A percentile compares a stretch with the other conserved stretches of the same genome.
Evolutionary conservation across 2,329 filamentous ascomycete species (phyloP).

Genomic region (Venturiaceae sp.): DNA sequence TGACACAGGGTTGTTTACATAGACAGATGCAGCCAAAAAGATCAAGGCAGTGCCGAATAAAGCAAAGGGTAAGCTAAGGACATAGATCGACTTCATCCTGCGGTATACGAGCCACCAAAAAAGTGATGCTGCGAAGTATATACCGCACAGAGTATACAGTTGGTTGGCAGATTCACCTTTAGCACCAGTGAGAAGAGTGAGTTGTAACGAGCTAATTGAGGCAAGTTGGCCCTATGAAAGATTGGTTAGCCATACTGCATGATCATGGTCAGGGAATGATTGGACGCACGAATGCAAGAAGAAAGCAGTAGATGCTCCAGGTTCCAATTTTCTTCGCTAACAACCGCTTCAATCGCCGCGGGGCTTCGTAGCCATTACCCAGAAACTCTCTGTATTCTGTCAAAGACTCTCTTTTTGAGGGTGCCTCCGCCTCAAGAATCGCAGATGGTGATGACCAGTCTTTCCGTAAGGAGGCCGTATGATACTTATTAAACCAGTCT

Average conservation of each 20-base stretch:
- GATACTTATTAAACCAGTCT: constrained; percentile 2
- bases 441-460: constrained; percentile 37
- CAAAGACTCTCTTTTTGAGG: neutral
- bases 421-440: no score
- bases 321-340: constrained; percentile 42
- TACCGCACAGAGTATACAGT: constrained; percentile 50
- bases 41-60: constrained; percentile 55
- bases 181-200: constrained; percentile 56
- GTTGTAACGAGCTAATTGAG: constrained; percentile 57
- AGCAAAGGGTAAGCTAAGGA: constrained; percentile 50
- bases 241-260: no score
- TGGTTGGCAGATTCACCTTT: constrained; percentile 48
- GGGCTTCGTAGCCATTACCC: constrained; percentile 15
- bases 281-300: constrained; percentile 52
- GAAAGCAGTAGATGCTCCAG: constrained; percentile 54
- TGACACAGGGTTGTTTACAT: constrained; percentile 26
- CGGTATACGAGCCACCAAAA: constrained; percentile 57
- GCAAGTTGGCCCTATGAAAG: constrained; percentile 55
- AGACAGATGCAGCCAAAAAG: constrained; percentile 53
- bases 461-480: constrained; percentile 46
- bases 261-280: no score
- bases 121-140: constrained; percentile 48
- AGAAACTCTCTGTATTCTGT: constrained; percentile 11
- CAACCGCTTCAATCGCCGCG: constrained; percentile 13
- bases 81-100: constrained; percentile 44